phyloP scores from a whole-genome alignment of 352 stramenopile genomes.

The Globisporangium camurandrum region DNA sequence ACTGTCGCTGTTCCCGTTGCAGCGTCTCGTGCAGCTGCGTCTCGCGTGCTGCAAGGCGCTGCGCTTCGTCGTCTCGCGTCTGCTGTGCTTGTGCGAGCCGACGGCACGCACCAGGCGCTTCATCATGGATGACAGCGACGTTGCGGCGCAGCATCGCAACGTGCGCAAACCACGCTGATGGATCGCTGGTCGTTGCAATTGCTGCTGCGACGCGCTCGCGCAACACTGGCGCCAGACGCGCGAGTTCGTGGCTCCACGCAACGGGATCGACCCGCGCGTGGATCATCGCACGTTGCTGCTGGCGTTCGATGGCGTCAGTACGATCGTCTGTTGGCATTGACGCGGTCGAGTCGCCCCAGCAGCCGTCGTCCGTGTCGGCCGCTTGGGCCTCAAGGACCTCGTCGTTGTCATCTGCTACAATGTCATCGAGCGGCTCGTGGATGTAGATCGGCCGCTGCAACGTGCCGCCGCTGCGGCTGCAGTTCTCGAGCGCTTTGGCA shows the following conservation, averaged over 20 bases:
- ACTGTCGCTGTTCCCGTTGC: conserved; percentile 17
- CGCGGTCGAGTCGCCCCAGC: conserved; percentile 25
- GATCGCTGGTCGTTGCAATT: too few relatives aligned
- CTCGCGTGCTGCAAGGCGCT: conserved; percentile 24
- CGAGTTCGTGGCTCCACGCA: conserved; percentile 30
- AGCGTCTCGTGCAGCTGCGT: conserved; percentile 28
- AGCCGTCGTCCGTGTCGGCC: conserved; percentile 1
- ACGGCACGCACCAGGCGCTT: too few relatives aligned
- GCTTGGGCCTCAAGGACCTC: conserved; percentile 24
- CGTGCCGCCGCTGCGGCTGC: conserved; percentile 1
- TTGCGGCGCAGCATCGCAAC: not conserved
- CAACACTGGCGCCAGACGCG: conserved; percentile 30
- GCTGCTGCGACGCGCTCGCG: conserved; percentile 17
- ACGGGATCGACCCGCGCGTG: conserved; percentile 26
- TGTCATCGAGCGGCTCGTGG: conserved; percentile 29
- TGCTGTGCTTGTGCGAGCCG: too few relatives aligned
- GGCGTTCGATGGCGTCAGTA: not conserved
- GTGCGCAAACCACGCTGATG: too few relatives aligned
- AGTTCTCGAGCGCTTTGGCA: conserved; percentile 22
- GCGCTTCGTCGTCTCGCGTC: conserved; percentile 11
- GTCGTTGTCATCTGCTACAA: conserved; percentile 33
- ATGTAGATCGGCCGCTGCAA: conserved; percentile 22
- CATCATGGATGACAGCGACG: too few relatives aligned
- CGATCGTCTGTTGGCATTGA: conserved; percentile 21
- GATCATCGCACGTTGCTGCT: conserved; percentile 28